Conservation (phyloP, 192 early-diverging fungal genomes). For the Phycomyces blakesleeanus region DNA sequence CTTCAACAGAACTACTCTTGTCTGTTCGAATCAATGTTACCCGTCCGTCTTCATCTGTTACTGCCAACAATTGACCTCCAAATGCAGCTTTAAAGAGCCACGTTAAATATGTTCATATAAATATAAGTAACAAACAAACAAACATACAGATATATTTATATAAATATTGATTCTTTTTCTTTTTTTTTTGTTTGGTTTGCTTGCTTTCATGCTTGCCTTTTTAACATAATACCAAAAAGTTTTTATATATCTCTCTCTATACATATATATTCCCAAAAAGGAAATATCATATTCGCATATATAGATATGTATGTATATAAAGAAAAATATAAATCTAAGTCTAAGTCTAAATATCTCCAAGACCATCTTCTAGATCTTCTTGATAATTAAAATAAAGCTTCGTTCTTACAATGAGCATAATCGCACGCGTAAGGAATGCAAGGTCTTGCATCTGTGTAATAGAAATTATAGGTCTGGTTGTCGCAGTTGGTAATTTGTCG, state of each 20-base stretch:
- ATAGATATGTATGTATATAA: too few species aligned
- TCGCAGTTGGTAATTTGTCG: neutral
- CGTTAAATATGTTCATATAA: neutral
- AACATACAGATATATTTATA: neutral
- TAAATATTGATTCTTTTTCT: too few species aligned
- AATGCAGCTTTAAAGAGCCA: constrained; percentile 36
- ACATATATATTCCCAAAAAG: too few species aligned
- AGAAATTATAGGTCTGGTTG: neutral
- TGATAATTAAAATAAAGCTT: neutral
- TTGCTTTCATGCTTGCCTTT: too few species aligned
- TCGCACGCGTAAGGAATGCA: neutral
- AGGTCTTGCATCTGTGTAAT: neutral
- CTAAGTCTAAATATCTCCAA: too few species aligned
- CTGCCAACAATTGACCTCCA: constrained; percentile 56
- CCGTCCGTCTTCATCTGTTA: constrained; percentile 65
- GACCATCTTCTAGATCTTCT: too few species aligned
- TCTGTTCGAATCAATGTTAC: constrained; percentile 58
- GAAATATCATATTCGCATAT: too few species aligned
- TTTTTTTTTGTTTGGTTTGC: too few species aligned
- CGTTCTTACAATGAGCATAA: neutral
- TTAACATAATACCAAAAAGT: too few species aligned
- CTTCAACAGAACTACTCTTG: constrained; percentile 31
- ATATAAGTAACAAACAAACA: neutral
- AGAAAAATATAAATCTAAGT: too few species aligned
- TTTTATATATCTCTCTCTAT: too few species aligned